These are phyloP conservation scores for Carex scoparia DNA, from an alignment of 176 grass and related monocot genomes.

Conservation along the genomic window DNA sequence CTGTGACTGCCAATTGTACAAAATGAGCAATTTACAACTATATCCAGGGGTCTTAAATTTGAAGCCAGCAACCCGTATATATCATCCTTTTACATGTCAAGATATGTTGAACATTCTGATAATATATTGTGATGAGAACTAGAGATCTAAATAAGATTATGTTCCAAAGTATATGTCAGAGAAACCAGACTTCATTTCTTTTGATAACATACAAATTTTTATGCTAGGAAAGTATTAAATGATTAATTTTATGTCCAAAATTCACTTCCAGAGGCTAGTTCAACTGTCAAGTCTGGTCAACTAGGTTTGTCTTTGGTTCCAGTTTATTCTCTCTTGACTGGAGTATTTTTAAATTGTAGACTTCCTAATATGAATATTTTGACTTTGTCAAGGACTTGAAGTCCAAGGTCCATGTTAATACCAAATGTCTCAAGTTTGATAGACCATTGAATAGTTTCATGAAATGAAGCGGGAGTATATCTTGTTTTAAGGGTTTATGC, in stretches of 20 bases:
- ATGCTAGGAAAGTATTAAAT: not conserved
- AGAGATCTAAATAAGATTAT: not conserved
- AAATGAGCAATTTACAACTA: not conserved
- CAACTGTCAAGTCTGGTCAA: not conserved
- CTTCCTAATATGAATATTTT: conserved; percentile 9
- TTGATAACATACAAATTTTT: not conserved
- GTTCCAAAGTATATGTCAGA: not conserved
- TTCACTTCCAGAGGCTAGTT: not conserved
- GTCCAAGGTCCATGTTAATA: not conserved
- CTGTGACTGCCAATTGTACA: not conserved
- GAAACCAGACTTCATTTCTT: not conserved
- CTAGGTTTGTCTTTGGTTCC: not conserved
- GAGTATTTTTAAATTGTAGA: not conserved
- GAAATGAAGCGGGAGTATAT: not conserved
- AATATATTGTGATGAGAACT: not conserved
- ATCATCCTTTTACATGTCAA: not conserved
- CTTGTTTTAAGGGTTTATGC: not conserved
- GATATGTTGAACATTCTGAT: not conserved
- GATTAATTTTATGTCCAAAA: not conserved
- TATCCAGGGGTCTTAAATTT: not conserved
- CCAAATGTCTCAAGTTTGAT: not conserved
- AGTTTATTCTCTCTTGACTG: conserved; percentile 1
- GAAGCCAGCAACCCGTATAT: not conserved
- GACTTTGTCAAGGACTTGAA: conserved; percentile 7
- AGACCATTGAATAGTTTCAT: not conserved